phyloP scores from a whole-genome alignment of 257 asterid species.

The Solanum boliviense region DNA sequence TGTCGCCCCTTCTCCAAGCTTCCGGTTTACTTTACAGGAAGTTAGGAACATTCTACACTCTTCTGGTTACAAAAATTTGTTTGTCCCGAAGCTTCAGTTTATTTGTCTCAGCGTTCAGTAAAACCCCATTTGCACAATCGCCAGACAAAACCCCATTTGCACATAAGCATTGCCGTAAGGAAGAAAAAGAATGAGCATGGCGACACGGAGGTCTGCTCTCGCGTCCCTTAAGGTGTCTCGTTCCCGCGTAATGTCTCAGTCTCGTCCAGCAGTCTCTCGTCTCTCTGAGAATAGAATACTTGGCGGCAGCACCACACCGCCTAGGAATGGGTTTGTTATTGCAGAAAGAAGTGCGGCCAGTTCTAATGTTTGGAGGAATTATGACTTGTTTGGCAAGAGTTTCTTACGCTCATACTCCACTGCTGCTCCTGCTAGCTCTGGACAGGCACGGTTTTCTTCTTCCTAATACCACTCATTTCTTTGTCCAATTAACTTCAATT shows the following conservation, averaged over 20 bases:
- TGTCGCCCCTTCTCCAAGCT: not conserved
- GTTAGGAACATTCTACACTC: not conserved
- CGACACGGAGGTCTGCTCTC: constrained; percentile 24
- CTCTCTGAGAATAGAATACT: constrained; percentile 9
- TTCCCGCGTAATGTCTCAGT: not conserved
- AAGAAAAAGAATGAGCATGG: not conserved
- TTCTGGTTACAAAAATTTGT: not conserved
- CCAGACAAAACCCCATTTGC: not conserved
- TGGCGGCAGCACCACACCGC: not conserved
- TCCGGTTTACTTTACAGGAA: not conserved
- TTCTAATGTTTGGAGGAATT: constrained; percentile 9
- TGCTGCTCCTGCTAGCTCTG: constrained; percentile 28
- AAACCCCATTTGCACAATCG: not conserved
- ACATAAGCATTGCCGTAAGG: not conserved
- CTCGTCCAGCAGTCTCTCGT: constrained; percentile 6
- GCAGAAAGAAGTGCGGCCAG: not conserved
- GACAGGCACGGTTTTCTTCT: constrained; percentile 26
- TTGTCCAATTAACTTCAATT: not conserved
- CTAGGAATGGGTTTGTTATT: constrained; percentile 1
- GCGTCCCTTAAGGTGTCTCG: constrained; percentile 30
- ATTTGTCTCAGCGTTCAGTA: not conserved
- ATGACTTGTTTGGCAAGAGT: not conserved
- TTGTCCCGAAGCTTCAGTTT: not conserved
- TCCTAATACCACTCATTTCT: not conserved
- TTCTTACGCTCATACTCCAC: constrained; percentile 41